Evolutionary conservation across 441 rosid genomes (phyloP), one percentile per base, ranked within the genome.

Genomic region (Oxalis stricta): DNA sequence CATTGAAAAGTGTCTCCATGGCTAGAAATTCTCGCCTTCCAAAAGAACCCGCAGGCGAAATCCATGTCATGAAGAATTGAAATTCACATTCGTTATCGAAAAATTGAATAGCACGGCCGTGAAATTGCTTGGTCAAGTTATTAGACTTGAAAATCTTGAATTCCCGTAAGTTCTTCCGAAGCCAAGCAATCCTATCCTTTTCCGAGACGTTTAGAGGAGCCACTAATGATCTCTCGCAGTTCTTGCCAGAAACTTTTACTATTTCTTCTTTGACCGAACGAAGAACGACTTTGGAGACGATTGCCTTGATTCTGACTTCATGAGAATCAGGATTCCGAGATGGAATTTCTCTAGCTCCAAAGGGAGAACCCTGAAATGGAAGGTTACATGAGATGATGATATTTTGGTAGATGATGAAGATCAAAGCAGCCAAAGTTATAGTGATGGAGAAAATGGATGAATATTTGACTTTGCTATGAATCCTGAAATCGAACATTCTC

Each of bases 41-140:
- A 7, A 73, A 76, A 5, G 33, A 52, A 6, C 35, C 53, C 0
- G 60, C 73, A 7, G 70, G 60, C 12, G 83, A 69, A 46, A 79
- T 66, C 88, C 84, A 79, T 23, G 75, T 76, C 88, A 76, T 71
- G 69, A 76, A 79, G 64, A 72, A 65, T 49, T 56, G 68, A 31
- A 61, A 53, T 18, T 60, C 72, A 20, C 88, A 79, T 1, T 46
- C 44, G 0, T 53, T 34, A 52, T 59, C 24, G 26, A 84, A 72
- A 59, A 83, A 81, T 21, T 60, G 41, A 10, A 63, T 31, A 52
- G 72, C 65, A 16, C 82, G 68, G 3, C 66, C 48, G 10, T 76
- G 78, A 41, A 84, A 88, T 48, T 60, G 53, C 58, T 34, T 29
- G 16, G 79, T 66, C 37, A 53, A 10, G 38, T 63, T 46, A 9